A percentile compares a stretch with the other conserved stretches of the same genome.
These are phyloP conservation scores for Cylindrotheca closterium DNA, from an alignment of 108 stramenopile species.

Conservation along the genomic window DNA sequence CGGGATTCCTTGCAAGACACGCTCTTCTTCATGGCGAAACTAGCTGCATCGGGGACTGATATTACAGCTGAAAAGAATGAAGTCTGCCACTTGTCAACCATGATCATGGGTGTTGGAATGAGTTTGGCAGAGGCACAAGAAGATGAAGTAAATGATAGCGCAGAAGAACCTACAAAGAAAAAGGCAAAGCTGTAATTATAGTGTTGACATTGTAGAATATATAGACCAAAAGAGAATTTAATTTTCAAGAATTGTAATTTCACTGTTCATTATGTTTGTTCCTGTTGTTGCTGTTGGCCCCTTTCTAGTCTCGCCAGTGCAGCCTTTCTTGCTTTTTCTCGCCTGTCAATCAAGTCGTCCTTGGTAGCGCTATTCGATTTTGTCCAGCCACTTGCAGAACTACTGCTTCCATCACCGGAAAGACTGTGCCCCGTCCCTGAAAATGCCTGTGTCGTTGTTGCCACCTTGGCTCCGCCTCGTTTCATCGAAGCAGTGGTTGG, in stretches of 20 bases:
- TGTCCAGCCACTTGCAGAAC: constrained; percentile 8
- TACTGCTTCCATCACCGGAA: constrained; percentile 14
- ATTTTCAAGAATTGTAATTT: too few species aligned
- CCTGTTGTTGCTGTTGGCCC: constrained; percentile 17
- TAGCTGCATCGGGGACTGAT: constrained; percentile 46
- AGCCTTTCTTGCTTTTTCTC: constrained; percentile 82
- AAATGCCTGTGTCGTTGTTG: constrained; percentile 32
- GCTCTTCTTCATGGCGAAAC: constrained; percentile 60
- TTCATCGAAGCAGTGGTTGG: constrained; percentile 42
- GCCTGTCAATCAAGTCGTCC: constrained; percentile 74
- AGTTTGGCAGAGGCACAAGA: constrained; percentile 35
- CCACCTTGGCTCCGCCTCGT: constrained; percentile 29
- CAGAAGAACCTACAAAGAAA: constrained; percentile 27
- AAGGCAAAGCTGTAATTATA: constrained; percentile 20
- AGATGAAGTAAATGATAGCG: not conserved
- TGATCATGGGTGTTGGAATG: constrained; percentile 76
- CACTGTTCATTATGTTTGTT: constrained; percentile 3
- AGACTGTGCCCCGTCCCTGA: constrained; percentile 51
- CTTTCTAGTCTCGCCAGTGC: constrained; percentile 68
- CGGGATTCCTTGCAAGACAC: constrained; percentile 57
- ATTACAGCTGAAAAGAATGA: constrained; percentile 71
- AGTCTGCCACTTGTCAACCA: constrained; percentile 63
- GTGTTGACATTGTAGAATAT: not conserved
- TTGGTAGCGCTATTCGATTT: constrained; percentile 1
- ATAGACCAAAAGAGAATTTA: not conserved